Conservation (phyloP, 805 yeast genomes). For the Wickerhamomyces bisporus region DNA sequence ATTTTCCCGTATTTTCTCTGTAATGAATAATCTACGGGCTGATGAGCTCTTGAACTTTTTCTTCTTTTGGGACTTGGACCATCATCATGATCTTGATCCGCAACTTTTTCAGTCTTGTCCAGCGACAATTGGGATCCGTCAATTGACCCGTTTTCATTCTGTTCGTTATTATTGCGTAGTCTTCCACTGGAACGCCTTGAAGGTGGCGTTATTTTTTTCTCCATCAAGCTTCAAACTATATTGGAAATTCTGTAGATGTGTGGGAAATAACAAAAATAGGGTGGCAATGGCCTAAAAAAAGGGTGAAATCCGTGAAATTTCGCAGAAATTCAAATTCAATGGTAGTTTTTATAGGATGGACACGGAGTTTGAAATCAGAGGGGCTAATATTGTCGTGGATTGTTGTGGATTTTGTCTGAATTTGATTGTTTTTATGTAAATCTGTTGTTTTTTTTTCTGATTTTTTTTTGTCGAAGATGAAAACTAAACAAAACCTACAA, state of each 20-base stretch:
- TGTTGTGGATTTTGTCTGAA: no score
- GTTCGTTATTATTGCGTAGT: conserved; percentile 4
- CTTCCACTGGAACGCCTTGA: conserved; percentile 4
- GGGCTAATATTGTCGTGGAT: no score
- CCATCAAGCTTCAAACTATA: neutral
- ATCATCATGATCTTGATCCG: neutral
- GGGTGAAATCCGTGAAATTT: no score
- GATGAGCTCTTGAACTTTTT: conserved; percentile 8
- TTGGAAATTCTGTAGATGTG: neutral
- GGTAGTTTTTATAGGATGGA: no score
- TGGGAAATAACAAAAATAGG: no score
- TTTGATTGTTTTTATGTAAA: neutral
- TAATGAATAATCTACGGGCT: conserved; percentile 7
- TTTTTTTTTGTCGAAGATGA: neutral
- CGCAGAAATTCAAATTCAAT: no score
- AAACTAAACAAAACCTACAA: neutral
- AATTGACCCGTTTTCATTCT: neutral
- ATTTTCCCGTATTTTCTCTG: conserved; percentile 2
- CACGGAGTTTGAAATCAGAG: no score
- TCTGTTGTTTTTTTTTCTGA: neutral
- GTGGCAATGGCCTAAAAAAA: no score
- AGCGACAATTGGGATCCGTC: no score
- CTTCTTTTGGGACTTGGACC: conserved; percentile 3
- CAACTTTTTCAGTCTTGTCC: neutral
- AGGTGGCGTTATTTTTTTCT: conserved; percentile 1